A percentile compares a stretch with the other conserved stretches of the same genome.
These are phyloP conservation scores for Scutellaria baicalensis DNA, from an alignment of 257 asterid genomes.

Conservation along the genomic window DNA sequence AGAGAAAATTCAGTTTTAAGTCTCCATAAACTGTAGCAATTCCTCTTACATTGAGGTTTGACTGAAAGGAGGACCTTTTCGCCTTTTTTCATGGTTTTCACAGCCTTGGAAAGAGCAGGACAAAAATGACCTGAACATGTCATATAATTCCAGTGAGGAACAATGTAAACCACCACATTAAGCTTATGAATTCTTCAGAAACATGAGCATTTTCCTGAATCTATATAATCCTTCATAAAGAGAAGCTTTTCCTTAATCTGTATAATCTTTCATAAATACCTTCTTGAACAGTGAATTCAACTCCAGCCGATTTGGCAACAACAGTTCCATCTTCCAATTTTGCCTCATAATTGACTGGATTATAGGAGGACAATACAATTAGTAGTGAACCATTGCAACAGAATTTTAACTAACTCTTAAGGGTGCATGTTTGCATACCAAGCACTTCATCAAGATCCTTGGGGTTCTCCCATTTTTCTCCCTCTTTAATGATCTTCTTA, in stretches of 20 bases:
- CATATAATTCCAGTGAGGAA: not conserved
- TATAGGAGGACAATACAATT: not conserved
- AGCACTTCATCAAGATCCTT: conserved; percentile 57
- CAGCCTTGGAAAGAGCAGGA: conserved; percentile 54
- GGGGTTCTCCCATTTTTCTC: conserved; percentile 68
- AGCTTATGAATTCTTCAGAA: not conserved
- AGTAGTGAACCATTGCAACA: not conserved
- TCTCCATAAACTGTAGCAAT: not conserved
- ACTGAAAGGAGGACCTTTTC: conserved; percentile 50
- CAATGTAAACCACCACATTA: no score
- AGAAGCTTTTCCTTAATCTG: not conserved
- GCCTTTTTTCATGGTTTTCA: conserved; percentile 62
- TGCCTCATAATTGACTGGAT: conserved; percentile 48
- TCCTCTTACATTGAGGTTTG: conserved; percentile 53
- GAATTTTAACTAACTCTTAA: not conserved
- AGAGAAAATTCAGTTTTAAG: not conserved
- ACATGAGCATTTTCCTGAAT: not conserved
- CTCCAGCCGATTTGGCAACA: conserved; percentile 32
- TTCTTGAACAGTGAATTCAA: conserved; percentile 37
- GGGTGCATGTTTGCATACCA: conserved; percentile 18
- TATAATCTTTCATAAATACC: conserved; percentile 12
- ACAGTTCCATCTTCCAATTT: conserved; percentile 43
- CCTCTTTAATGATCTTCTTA: conserved; percentile 45
- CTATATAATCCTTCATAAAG: not conserved
- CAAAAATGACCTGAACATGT: conserved; percentile 41